These are phyloP conservation scores for Citrus australasica DNA, from an alignment of 345 rosid species.

Conservation along the genomic window DNA sequence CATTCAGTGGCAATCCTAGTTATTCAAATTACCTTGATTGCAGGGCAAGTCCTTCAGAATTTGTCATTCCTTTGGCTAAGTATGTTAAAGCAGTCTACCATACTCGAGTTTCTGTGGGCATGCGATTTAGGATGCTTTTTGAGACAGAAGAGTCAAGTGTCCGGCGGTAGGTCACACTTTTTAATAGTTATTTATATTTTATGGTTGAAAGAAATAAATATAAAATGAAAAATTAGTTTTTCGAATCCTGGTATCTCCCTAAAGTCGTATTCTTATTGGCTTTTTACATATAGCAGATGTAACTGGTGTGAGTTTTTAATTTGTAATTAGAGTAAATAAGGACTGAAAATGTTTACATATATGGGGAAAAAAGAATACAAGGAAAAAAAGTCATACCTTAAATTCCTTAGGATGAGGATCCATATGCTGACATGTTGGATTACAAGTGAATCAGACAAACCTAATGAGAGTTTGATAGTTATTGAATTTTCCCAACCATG, in stretches of 20 bases:
- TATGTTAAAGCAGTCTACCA: conserved; percentile 49
- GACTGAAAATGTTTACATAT: background rate
- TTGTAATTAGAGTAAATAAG: background rate
- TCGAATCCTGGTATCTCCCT: background rate
- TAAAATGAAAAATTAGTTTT: background rate
- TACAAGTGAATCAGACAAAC: background rate
- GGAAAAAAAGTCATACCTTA: background rate
- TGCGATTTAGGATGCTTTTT: conserved; percentile 65
- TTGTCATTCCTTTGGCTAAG: conserved; percentile 54
- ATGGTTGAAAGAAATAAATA: background rate
- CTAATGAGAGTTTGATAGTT: background rate
- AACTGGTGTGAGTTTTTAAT: background rate
- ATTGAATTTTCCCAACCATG: background rate
- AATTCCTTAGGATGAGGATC: background rate
- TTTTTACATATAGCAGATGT: background rate
- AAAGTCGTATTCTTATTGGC: background rate
- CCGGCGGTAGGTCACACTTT: conserved; percentile 38
- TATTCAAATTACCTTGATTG: conserved; percentile 15
- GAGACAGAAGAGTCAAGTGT: conserved; percentile 67
- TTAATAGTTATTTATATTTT: background rate
- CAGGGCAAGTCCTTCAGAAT: conserved; percentile 66
- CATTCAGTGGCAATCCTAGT: background rate
- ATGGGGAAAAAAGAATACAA: background rate
- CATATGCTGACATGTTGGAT: background rate
- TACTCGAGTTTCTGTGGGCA: conserved; percentile 55